Evolutionary conservation across 805 yeast species (phyloP), one percentile per base, ranked within the genome.

Genomic region (Isabelozyma pseudorhagii): DNA sequence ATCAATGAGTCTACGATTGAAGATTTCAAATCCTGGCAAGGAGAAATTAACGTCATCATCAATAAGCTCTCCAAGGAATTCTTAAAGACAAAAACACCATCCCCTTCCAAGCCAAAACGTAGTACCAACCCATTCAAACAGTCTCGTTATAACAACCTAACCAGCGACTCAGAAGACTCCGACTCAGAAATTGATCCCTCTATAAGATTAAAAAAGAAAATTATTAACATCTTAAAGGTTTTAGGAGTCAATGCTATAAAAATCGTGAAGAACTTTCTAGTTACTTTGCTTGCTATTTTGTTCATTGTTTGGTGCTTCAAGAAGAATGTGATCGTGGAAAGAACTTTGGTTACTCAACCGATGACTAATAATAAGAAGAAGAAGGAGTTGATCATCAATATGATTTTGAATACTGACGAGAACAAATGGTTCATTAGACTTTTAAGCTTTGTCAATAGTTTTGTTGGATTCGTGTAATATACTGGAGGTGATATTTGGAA

Each of bases 1-100:
- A 49, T 51, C 14, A 50, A 53, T 17, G 44, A 48, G 14, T 46
- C 49, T n/a, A 49, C 59, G 13, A 43, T 57, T 46, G 75, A 70
- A 40, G 83, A 79, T 40, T 75, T 80, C 51, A 66, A 72, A 40
- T 70, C 67, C 44, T 80, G 85, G 85, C 84, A 79, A 58, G 72
- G 70, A 31, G 84, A 80, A 48, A 76, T 80, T 44, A 80, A 79
- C 52, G 55, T 70, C 44, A 67, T 81, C 7, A 64, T 81, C 47
- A 71, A 68, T 51, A 72, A 74, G 57, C 69, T 81, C 40, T 68
- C 77, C 14, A 62, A 69, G 46, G 84, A 80, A 51, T 57, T 60
- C 42, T 42, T 63, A 14, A 48, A 55, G 15, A 53, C 54, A 17
- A 49, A 56, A 38, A 25, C 40, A 13, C 11, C 50, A 6, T 15